These are phyloP conservation scores for Fragaria ananassa DNA, from an alignment of 306 rosid genomes.

Conservation along the genomic window DNA sequence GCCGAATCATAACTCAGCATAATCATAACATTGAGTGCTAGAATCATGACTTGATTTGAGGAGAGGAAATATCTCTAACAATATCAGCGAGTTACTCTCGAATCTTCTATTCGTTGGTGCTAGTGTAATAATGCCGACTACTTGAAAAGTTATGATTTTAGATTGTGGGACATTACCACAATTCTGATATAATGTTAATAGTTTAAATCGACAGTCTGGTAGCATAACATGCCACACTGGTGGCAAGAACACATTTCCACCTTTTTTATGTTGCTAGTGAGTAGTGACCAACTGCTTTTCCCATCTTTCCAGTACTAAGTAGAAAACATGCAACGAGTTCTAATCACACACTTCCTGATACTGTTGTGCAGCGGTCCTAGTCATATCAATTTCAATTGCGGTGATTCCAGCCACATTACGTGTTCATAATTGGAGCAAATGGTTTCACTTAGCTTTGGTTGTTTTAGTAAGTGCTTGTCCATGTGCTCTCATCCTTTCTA, in stretches of 20 bases:
- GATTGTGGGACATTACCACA: neutral
- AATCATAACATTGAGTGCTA: no score
- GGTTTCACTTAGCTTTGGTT: constrained; percentile 88
- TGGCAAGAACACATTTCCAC: neutral
- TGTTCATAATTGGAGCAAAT: constrained; percentile 41
- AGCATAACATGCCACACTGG: neutral
- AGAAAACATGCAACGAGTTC: neutral
- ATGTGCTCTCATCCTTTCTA: constrained; percentile 85
- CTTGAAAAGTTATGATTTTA: neutral
- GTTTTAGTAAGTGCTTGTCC: constrained; percentile 94
- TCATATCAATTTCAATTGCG: constrained; percentile 50
- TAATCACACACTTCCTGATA: neutral
- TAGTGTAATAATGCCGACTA: neutral
- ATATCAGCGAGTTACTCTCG: neutral
- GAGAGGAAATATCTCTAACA: no score
- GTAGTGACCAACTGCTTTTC: neutral
- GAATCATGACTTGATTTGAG: no score
- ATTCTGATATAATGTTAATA: neutral
- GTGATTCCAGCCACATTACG: constrained; percentile 54
- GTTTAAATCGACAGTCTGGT: neutral
- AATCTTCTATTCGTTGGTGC: neutral
- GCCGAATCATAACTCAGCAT: no score
- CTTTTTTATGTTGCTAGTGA: neutral
- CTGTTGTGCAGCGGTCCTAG: constrained; percentile 57
- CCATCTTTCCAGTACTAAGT: neutral